Conservation (phyloP, 2,329 filamentous ascomycete genomes). For the Aspergillus fructus region DNA sequence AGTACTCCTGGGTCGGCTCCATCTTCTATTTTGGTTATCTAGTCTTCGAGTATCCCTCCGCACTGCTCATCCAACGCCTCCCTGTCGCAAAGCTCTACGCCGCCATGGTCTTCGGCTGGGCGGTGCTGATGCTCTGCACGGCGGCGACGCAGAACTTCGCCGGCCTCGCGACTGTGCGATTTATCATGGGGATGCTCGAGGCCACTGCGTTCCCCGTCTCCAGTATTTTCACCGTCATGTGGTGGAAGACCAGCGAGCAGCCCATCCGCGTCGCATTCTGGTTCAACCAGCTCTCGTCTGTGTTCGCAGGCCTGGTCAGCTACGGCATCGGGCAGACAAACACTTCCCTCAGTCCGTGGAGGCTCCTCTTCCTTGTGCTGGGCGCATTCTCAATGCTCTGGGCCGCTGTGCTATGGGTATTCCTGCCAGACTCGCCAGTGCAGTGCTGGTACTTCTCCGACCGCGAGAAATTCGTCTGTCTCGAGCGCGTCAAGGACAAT, state of each 20-base stretch:
- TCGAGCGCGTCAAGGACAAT: constrained; percentile 22
- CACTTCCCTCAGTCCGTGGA: constrained; percentile 23
- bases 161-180: neutral
- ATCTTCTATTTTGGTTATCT: constrained; percentile 9
- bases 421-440: constrained; percentile 37
- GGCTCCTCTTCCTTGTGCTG: constrained; percentile 31
- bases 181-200: constrained; percentile 7
- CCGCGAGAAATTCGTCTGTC: constrained; percentile 33
- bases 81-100: constrained; percentile 1
- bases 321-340: constrained; percentile 28
- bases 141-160: constrained; percentile 7
- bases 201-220: neutral
- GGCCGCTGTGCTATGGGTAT: constrained; percentile 27
- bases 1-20: constrained; percentile 7
- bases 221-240: constrained; percentile 2
- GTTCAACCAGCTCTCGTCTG: neutral
- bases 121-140: neutral
- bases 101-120: constrained; percentile 3
- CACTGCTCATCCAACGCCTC: neutral
- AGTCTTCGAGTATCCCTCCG: neutral
- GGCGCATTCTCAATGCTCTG: constrained; percentile 30
- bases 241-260: constrained; percentile 3
- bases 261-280: constrained; percentile 3
- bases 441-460: constrained; percentile 33
- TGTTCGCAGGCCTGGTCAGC: constrained; percentile 17